Evolutionary conservation across 148 eudicot species (phyloP), one percentile per base, ranked within the genome.

Genomic region (Oxyria digyna): DNA sequence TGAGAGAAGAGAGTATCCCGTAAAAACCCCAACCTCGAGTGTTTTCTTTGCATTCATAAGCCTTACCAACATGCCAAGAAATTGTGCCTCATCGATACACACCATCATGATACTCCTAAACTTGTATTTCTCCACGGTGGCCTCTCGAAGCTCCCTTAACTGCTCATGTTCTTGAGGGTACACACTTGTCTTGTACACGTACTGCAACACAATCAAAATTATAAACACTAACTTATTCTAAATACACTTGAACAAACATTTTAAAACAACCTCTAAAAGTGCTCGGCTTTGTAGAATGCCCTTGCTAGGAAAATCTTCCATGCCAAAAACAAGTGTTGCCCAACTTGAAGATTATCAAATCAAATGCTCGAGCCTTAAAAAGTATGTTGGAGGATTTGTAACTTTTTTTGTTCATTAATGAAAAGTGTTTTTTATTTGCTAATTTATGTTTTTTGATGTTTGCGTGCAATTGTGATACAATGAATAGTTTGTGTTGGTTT

Each of bases 141-240:
- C 49, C 59, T 78, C 74, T 1, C 77, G 67, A 6, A 78, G 74
- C 52, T 74, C 74, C 43, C 46, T 78, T 76, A 74, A 69, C 50
- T 70, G 24, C 50, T 78, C 68, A 6, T 70, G 74, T 45, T 78
- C 80, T 32, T 73, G 43, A 4, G 80, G 80, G 31, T 78, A 74
- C 8, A 67, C 80, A 15, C 80, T 74, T 2, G 80, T 78, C 35
- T 78, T 76, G 6, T 69, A 74, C 14, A 78, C 70, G 71, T 78
- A 78, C 71, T 78, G 75, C 11, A 21, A 10, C 6, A 5, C n/a
- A 33, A 33, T 33, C 37, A 5, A 33, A 33, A 33, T 33, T 33
- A 5, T 2, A 33, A 2, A 2, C 37, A 33, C 2, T 5, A 33
- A 33, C 37, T 33, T 33, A 2, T 33, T 33, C 37, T 33, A 5